Conservation (phyloP, 345 rosid genomes). For the Geranium rotundifolium region DNA sequence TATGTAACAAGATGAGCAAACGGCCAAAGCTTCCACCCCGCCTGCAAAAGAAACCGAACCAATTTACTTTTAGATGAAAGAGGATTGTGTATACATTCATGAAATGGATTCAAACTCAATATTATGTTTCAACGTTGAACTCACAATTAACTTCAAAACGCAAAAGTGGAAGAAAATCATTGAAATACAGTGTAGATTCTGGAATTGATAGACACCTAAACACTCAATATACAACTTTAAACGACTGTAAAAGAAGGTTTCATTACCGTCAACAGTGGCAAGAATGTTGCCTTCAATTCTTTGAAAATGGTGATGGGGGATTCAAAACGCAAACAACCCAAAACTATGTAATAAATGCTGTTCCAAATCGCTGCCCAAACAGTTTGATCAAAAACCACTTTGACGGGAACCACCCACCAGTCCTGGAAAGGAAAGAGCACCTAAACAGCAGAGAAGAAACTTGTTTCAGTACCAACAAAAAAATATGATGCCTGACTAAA, state of each 20-base stretch:
- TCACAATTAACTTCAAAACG: too few relatives aligned
- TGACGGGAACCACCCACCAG: conserved; percentile 98
- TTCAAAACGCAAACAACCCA: conserved; percentile 75
- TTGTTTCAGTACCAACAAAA: too few relatives aligned
- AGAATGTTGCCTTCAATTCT: conserved; percentile 69
- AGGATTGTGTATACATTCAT: background rate
- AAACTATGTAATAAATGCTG: conserved; percentile 57
- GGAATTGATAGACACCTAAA: too few relatives aligned
- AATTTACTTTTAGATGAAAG: conserved; percentile 6
- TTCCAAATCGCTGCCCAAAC: conserved; percentile 94
- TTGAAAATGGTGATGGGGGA: conserved; percentile 55
- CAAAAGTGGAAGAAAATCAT: too few relatives aligned
- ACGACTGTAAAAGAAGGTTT: conserved; percentile 2
- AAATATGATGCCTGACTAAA: background rate
- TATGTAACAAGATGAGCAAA: conserved; percentile 93
- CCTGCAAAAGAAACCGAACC: conserved; percentile 36
- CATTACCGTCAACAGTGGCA: conserved; percentile 81
- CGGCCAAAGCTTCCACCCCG: conserved; percentile 99
- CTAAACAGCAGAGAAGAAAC: conserved; percentile 13
- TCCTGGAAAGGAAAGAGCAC: conserved; percentile 74
- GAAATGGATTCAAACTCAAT: too few relatives aligned
- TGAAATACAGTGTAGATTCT: too few relatives aligned
- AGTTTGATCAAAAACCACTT: conserved; percentile 82
- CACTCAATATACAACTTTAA: background rate
- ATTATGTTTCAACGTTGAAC: too few relatives aligned